Percentiles rank a stretch among this genome's conserved stretches.
phyloP scores from a whole-genome alignment of 805 yeast genomes.

The Wickerhamiella brachini region DNA sequence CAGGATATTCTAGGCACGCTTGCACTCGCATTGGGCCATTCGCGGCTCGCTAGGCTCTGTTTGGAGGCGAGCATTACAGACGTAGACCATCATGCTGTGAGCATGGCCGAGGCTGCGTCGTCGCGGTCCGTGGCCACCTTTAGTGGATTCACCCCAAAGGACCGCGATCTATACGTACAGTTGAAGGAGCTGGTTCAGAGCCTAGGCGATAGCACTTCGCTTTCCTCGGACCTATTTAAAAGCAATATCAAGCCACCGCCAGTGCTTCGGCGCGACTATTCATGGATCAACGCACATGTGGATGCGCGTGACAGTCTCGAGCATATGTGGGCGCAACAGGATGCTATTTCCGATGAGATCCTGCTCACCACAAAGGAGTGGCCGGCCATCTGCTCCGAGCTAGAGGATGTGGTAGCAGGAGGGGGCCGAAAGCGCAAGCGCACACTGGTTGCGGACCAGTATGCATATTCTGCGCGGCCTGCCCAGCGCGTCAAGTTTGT shows the following conservation, averaged over 20 bases:
- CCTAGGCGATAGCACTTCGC: constrained; percentile 1
- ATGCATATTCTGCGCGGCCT: constrained; percentile 1
- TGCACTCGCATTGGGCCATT: constrained; percentile 7
- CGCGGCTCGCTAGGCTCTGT: constrained; percentile 12
- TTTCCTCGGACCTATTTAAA: not conserved
- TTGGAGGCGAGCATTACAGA: constrained; percentile 14
- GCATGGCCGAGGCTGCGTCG: constrained; percentile 6
- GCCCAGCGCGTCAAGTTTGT: constrained; percentile 3
- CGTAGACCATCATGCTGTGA: constrained; percentile 9
- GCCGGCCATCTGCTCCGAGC: constrained; percentile 2
- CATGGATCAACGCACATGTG: not conserved
- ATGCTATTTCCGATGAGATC: not conserved
- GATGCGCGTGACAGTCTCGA: not conserved
- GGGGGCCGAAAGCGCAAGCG: not conserved
- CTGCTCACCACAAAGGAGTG: constrained; percentile 1
- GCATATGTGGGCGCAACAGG: not conserved
- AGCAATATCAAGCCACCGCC: not conserved
- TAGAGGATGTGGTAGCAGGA: constrained; percentile 2
- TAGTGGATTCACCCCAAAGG: constrained; percentile 11
- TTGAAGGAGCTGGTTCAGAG: constrained; percentile 6
- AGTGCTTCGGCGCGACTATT: not conserved
- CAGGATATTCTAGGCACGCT: constrained; percentile 3
- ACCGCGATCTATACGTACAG: constrained; percentile 6
- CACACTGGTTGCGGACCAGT: not conserved
- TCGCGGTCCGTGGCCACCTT: constrained; percentile 1